phyloP scores from a whole-genome alignment of 2,329 filamentous ascomycete species.

The Ceratocystis smalleyi region DNA sequence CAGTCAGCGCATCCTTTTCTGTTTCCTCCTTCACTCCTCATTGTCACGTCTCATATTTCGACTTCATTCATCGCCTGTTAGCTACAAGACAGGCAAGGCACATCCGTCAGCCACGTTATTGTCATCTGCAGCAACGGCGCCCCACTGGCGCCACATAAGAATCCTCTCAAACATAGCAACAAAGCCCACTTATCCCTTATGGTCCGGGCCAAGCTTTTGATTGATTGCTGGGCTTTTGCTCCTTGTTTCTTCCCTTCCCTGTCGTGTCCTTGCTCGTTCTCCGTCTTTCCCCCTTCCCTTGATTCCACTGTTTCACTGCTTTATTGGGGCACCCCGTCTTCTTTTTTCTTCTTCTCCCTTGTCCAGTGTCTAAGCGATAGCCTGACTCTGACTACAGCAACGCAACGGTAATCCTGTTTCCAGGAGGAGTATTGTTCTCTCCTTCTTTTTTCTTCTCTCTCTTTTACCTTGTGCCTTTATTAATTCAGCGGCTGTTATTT shows the following conservation, averaged over 20 bases:
- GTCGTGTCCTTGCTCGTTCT: neutral
- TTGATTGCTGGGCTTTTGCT: neutral
- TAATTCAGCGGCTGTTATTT: neutral
- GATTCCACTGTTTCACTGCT: neutral
- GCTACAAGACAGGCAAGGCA: neutral
- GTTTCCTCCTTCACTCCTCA: neutral
- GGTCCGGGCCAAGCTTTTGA: neutral
- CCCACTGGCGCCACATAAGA: neutral
- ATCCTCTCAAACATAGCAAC: neutral
- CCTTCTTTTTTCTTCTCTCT: neutral
- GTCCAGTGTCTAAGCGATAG: neutral
- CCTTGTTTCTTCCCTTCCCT: neutral
- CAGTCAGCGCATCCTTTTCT: neutral
- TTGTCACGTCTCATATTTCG: neutral
- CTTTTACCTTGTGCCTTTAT: neutral
- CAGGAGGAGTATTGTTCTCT: neutral
- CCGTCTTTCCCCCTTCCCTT: neutral
- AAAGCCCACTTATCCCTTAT: neutral
- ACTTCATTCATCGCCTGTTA: neutral
- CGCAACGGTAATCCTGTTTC: neutral
- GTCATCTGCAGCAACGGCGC: neutral
- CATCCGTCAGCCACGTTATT: neutral
- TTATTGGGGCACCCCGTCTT: neutral
- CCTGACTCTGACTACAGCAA: constrained; percentile 5
- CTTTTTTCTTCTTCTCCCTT: constrained; percentile 1